These are phyloP conservation scores for Lachnellula willkommii DNA, from an alignment of 2,329 filamentous ascomycete genomes.

Conservation along the genomic window DNA sequence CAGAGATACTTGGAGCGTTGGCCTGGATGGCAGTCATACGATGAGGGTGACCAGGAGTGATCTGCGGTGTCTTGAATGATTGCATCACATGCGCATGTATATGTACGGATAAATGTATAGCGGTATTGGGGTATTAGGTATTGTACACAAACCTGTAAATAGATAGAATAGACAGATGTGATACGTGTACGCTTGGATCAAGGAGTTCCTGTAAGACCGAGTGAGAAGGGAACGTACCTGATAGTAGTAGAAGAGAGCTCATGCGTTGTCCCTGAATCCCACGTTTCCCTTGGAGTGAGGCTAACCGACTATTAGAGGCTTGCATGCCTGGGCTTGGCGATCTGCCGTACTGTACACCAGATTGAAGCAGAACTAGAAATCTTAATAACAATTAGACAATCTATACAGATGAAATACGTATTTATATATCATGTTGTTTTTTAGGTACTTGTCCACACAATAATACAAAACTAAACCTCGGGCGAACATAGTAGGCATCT, in stretches of 20 bases:
- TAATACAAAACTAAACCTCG: too few relatives aligned
- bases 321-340: neutral
- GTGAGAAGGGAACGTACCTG: too few relatives aligned
- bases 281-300: too few relatives aligned
- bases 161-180: neutral
- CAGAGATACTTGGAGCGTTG: conserved; percentile 10
- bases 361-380: too few relatives aligned
- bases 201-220: too few relatives aligned
- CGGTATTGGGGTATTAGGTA: neutral
- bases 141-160: neutral
- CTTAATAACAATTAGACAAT: too few relatives aligned
- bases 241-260: too few relatives aligned
- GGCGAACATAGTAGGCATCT: too few relatives aligned
- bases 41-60: neutral
- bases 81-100: neutral
- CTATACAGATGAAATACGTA: too few relatives aligned
- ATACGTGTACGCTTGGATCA: neutral
- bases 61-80: neutral
- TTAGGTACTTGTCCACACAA: too few relatives aligned
- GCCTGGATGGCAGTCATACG: neutral
- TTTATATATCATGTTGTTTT: too few relatives aligned
- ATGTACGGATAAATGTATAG: neutral
- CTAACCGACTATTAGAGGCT: too few relatives aligned
- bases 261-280: neutral
- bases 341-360: neutral